Conservation (phyloP, 345 rosid genomes). For the Dimocarpus longan region DNA sequence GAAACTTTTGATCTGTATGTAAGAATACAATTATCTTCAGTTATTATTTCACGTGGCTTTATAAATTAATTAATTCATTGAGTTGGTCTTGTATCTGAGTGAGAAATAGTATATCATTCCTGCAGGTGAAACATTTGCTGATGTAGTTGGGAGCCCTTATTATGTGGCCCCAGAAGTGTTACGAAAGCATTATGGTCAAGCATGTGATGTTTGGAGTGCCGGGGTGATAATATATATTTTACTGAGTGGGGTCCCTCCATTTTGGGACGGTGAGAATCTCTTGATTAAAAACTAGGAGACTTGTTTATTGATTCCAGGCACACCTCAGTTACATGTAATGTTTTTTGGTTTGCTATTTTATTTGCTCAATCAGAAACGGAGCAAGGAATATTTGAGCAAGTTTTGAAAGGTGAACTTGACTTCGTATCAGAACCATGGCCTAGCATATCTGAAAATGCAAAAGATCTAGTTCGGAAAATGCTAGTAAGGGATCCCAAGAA, state of each 20-base stretch:
- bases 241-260: slow-evolving; percentile 92
- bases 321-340: slow-evolving; percentile 21
- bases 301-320: slow-evolving; percentile 16
- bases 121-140: slow-evolving; percentile 78
- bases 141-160: slow-evolving; percentile 96
- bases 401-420: slow-evolving; percentile 88
- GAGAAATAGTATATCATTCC: slow-evolving; percentile 13
- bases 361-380: slow-evolving; percentile 70
- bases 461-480: slow-evolving; percentile 87
- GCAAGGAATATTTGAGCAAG: slow-evolving; percentile 97
- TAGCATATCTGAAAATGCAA: slow-evolving; percentile 77
- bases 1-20: neutral
- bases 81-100: slow-evolving; percentile 2
- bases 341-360: slow-evolving; percentile 14
- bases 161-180: slow-evolving; percentile 98
- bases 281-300: neutral
- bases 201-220: slow-evolving; percentile 98
- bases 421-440: slow-evolving; percentile 98
- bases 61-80: neutral
- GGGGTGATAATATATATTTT: slow-evolving; percentile 93
- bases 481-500: slow-evolving; percentile 79
- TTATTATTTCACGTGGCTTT: neutral
- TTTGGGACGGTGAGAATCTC: slow-evolving; percentile 85
- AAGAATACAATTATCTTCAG: neutral
- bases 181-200: slow-evolving; percentile 78